These are phyloP conservation scores for Malbranchea zuffiana DNA, from an alignment of 2,329 filamentous ascomycete genomes.

Conservation along the genomic window DNA sequence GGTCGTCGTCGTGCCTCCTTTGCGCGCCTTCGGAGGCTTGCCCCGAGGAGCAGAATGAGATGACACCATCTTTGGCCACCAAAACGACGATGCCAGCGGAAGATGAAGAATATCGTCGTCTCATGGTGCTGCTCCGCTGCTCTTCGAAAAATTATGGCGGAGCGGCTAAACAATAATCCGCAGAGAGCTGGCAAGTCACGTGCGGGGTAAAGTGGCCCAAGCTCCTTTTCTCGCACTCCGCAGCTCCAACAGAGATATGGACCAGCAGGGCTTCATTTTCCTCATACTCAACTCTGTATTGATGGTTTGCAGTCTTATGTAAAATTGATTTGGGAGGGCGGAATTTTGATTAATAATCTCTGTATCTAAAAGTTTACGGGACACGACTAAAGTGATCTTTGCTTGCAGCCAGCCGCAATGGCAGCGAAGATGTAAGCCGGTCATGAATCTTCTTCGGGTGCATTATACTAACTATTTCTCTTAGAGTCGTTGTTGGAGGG, in stretches of 20 bases:
- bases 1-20: constrained; percentile 59
- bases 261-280: constrained; percentile 18
- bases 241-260: constrained; percentile 30
- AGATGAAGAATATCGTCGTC: neutral
- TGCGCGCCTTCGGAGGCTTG: constrained; percentile 56
- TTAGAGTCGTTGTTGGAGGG: constrained; percentile 63
- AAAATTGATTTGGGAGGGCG: neutral
- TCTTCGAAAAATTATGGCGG: constrained; percentile 32
- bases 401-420: constrained; percentile 39
- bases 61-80: constrained; percentile 30
- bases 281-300: too few species aligned
- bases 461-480: constrained; percentile 2
- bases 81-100: neutral
- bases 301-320: too few species aligned
- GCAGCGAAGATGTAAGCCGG: constrained; percentile 45
- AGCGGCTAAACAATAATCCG: constrained; percentile 23
- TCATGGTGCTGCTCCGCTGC: constrained; percentile 7
- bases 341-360: neutral
- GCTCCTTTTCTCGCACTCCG: neutral
- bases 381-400: too few species aligned
- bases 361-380: neutral
- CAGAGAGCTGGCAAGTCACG: neutral
- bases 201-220: neutral
- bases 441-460: too few species aligned
- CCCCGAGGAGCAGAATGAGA: constrained; percentile 56